Conservation (phyloP, 176 grass and related monocot genomes). For the Zoysia japonica region DNA sequence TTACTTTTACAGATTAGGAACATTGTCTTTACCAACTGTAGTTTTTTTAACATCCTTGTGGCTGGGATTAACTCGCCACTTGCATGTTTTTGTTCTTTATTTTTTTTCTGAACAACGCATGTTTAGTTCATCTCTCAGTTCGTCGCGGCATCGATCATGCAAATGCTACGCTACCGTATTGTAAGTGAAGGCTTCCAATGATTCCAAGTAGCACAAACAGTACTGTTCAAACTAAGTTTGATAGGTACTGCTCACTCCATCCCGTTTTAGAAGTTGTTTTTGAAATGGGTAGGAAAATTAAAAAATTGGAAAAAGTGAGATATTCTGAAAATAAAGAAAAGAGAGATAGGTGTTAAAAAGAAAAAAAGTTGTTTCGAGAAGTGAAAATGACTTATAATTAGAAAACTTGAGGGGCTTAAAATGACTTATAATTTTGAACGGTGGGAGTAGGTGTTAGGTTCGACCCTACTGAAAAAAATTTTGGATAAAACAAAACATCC, state of each 20-base stretch:
- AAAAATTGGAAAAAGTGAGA: too few relatives aligned
- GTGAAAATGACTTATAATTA: too few relatives aligned
- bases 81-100: not conserved
- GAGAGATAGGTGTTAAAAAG: too few relatives aligned
- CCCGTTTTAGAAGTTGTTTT: too few relatives aligned
- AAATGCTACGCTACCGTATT: conserved; percentile 28
- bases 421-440: too few relatives aligned
- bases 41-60: not conserved
- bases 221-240: conserved; percentile 4
- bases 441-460: conserved; percentile 22
- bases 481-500: not conserved
- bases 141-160: conserved; percentile 15
- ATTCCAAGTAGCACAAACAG: conserved; percentile 15
- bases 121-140: not conserved
- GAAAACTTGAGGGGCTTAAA: too few relatives aligned
- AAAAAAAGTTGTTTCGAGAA: too few relatives aligned
- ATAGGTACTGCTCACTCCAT: too few relatives aligned
- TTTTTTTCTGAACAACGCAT: not conserved
- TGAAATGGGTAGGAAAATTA: too few relatives aligned
- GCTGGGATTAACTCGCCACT: not conserved
- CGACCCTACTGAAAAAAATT: conserved; percentile 15
- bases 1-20: not conserved
- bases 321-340: too few relatives aligned
- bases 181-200: conserved; percentile 32
- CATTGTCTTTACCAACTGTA: conserved; percentile 14